Conservation (phyloP, 768 basidiomycete species). For the Sporobolomyces pararoseus region DNA sequence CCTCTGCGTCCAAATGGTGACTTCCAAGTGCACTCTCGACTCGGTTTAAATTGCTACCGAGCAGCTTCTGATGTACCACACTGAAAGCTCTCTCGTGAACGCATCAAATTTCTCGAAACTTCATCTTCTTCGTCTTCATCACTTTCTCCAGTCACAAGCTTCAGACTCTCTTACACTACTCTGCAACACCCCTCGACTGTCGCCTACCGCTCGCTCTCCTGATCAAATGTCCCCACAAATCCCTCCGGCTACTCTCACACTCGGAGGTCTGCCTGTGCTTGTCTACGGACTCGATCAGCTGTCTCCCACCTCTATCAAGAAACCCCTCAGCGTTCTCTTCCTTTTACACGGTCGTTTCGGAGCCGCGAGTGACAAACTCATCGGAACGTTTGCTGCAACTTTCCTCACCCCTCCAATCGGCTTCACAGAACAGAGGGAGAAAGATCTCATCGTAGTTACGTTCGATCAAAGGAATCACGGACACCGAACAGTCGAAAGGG, state of each 20-base stretch:
- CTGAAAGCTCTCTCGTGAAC: no score
- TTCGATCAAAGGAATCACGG: constrained; percentile 61
- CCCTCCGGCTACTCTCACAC: neutral
- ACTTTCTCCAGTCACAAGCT: no score
- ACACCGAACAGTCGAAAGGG: constrained; percentile 49
- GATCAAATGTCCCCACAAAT: neutral
- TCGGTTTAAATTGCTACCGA: no score
- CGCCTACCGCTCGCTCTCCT: neutral
- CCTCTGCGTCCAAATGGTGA: no score
- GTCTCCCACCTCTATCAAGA: neutral
- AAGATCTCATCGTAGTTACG: constrained; percentile 55
- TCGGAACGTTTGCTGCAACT: constrained; percentile 50
- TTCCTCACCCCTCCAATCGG: constrained; percentile 44
- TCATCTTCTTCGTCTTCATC: no score
- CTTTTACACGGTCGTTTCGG: constrained; percentile 56
- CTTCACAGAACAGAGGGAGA: constrained; percentile 11
- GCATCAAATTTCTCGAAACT: no score
- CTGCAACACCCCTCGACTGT: no score
- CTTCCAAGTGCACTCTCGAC: no score
- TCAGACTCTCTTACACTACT: no score
- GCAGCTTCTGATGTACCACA: no score
- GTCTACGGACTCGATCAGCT: constrained; percentile 30
- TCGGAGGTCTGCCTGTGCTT: constrained; percentile 29
- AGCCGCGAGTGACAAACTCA: constrained; percentile 45
- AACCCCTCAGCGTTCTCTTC: constrained; percentile 51